Conservation (phyloP, 2,329 filamentous ascomycete genomes). For the Hymenoscyphus linearis region DNA sequence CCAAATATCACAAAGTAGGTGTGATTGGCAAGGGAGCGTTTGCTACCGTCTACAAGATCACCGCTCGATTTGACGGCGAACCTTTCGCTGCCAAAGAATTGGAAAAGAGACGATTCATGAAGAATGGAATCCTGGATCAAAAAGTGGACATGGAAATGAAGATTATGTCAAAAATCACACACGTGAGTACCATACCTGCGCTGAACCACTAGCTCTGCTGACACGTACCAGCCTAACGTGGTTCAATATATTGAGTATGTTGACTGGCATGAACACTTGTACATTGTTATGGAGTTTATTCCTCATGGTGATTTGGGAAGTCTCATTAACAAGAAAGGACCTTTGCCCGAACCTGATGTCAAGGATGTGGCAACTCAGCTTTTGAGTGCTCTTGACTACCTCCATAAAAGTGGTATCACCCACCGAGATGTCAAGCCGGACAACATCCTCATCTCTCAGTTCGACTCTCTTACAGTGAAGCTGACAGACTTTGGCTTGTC, state of each 20-base stretch:
- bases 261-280: conserved; percentile 73
- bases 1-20: conserved; percentile 76
- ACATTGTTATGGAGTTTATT: conserved; percentile 97
- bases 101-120: conserved; percentile 88
- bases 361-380: conserved; percentile 71
- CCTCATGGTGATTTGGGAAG: conserved; percentile 76
- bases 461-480: conserved; percentile 75
- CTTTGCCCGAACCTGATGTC: conserved; percentile 63
- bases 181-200: conserved; percentile 51
- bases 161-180: conserved; percentile 82
- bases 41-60: conserved; percentile 86
- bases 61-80: conserved; percentile 75
- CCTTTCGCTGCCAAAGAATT: conserved; percentile 92
- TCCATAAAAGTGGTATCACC: conserved; percentile 84
- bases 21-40: conserved; percentile 91
- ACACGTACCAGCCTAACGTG: conserved; percentile 63
- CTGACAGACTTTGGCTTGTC: conserved; percentile 95
- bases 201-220: conserved; percentile 15
- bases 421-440: conserved; percentile 99
- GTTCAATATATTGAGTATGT: conserved; percentile 88
- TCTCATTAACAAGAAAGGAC: conserved; percentile 56
- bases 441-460: conserved; percentile 80
- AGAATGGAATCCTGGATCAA: conserved; percentile 81
- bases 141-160: conserved; percentile 96
- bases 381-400: conserved; percentile 74